Evolutionary conservation across 306 rosid species (phyloP), one percentile per base, ranked within the genome.

Genomic region (Hylodesmum podocarpum): DNA sequence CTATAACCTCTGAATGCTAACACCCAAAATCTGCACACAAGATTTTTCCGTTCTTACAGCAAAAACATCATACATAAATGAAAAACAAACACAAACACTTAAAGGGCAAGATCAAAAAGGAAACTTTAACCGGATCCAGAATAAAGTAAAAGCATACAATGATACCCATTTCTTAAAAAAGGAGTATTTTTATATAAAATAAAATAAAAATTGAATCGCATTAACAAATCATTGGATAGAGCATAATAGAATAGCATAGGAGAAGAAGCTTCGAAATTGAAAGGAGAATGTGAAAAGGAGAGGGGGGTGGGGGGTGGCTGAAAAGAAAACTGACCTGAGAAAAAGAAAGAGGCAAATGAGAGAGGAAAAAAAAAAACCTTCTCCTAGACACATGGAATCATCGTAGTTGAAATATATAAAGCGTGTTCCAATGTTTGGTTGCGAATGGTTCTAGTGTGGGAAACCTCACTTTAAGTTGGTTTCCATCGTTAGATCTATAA

Each of bases 241-340:
- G 22, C 29, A 31, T 24, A 55, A 55, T 11, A 54, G 62, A 6
- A 54, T 24, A 22, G n/a, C n/a, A n/a, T n/a, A 6, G 10, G 11
- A n/a, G n/a, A n/a, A n/a, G 15, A 54, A n/a, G 70, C n/a, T 59
- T 34, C 39, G 51, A 75, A 41, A n/a, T 58, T 29, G 12, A 59
- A 11, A 13, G 39, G 41, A 10, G 22, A 31, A 11, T 1, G 29
- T 15, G 55, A 3, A 33, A 54, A 54, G 16, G 0, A 53, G 43
- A 0, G 16, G 4, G 31, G 36, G 22, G 36, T 21, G 31, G 12
- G 25, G 24, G 22, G 51, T 21, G 22, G 47, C 33, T 5, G 67
- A 73, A 62, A 16, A 16, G 68, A 18, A 16, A 49, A 64, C 72
- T 47, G 14, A 76, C 81, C 74, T 39, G 67, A 64, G 43, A 66